Base-by-base conservation (phyloP, 495 filamentous ascomycete species). In the Trichoderma gamsii region DNA sequence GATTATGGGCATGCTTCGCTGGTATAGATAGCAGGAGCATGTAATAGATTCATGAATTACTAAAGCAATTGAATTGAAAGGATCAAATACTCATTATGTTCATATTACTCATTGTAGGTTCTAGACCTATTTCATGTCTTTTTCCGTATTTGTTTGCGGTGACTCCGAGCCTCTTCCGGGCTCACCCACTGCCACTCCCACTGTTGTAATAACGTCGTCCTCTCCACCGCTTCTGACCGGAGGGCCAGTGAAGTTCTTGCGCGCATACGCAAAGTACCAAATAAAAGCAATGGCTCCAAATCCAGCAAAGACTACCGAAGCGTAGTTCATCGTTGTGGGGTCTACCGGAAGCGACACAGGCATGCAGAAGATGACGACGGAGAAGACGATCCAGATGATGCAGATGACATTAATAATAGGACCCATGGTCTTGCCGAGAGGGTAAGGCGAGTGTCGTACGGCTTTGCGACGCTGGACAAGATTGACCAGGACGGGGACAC, bases 201-300 rank as follows among this genome's bases (percentile, higher is more conserved):
- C 56, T 9, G 56, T 61, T 0, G 56, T 11, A 61, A 61, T 61
- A 9, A n/a, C n/a, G 16, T 25, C 56, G 1, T 61, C 56, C 11
- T 61, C 56, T 11, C 56, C 73, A 0, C 69, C 68, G 65, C 76
- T 73, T 61, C 74, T 72, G 21, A 88, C 73, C 0, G 86, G 85
- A 2, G 88, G 88, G 0, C 88, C 88, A 73, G 41, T 66, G 25
- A 66, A 66, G 21, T 66, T 66, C 38, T 88, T 89, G 66, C 86
- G 83, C 16, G 88, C 89, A 76, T 88, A 86, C 1, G 82, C 79
- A 65, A 88, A 82, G 79, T 92, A 92, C 88, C 89, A 92, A 0
- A 82, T 71, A n/a, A 72, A 71, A 64, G 76, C 82, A 41, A 86
- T 74, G 0, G 80, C 76, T 41, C 86, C 84, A 67, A 89, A 88